phyloP scores from a whole-genome alignment of 371 early-diverging fungal genomes.

The Saksenaea vasiformis region DNA sequence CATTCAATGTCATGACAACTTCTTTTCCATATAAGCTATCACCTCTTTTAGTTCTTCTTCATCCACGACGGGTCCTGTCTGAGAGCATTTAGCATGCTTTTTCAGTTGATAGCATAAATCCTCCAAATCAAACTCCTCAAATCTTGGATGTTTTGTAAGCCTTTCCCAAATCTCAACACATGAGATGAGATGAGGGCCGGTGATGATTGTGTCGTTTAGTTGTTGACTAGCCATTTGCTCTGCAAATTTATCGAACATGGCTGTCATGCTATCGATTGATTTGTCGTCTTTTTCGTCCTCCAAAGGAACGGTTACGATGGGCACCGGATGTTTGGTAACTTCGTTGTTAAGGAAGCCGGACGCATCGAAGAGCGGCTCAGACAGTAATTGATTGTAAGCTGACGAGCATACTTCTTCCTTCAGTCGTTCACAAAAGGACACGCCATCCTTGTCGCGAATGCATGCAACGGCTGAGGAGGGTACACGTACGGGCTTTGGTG shows the following conservation, averaged over 20 bases:
- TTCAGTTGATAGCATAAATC: constrained; percentile 47
- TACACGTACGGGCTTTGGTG: constrained; percentile 14
- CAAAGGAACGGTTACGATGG: constrained; percentile 34
- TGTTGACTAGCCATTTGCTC: constrained; percentile 10
- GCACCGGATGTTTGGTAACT: constrained; percentile 38
- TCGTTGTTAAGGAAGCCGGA: constrained; percentile 38
- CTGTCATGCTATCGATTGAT: constrained; percentile 10
- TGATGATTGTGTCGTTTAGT: background rate
- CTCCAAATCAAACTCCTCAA: constrained; percentile 52
- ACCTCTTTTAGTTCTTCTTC: constrained; percentile 40
- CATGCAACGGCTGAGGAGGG: constrained; percentile 39
- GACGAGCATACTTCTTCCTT: constrained; percentile 55
- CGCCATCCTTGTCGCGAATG: constrained; percentile 49
- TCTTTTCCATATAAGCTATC: constrained; percentile 1
- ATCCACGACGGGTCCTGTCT: constrained; percentile 48
- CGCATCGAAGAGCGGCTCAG: constrained; percentile 49
- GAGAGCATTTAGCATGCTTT: constrained; percentile 54
- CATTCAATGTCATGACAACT: constrained; percentile 3
- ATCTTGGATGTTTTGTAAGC: constrained; percentile 50
- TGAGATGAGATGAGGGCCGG: constrained; percentile 25
- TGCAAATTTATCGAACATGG: constrained; percentile 20
- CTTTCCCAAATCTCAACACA: constrained; percentile 47
- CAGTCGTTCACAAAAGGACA: constrained; percentile 46
- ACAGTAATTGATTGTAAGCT: constrained; percentile 41
- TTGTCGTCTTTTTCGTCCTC: constrained; percentile 5